A percentile compares a stretch with the other conserved stretches of the same genome.
Evolutionary conservation across 2,329 filamentous ascomycete genomes (phyloP).

Genomic region (Colletotrichum sp.): DNA sequence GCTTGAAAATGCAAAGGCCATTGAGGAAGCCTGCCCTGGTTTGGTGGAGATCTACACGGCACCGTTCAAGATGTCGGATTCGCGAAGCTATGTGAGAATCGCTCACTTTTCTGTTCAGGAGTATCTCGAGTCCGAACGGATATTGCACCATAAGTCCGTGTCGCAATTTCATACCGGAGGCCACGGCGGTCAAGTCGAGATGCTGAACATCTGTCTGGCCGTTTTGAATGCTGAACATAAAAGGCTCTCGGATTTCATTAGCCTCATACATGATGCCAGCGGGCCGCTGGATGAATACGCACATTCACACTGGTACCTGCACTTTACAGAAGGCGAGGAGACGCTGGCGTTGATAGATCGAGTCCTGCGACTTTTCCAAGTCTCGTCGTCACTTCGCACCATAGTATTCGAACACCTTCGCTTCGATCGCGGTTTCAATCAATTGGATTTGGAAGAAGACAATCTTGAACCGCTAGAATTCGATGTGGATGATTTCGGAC

Average conservation of each 20-base stretch:
- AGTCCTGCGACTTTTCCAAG: neutral
- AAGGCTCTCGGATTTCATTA: neutral
- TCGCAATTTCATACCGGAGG: neutral
- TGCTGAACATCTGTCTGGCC: neutral
- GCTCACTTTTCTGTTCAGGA: constrained; percentile 1
- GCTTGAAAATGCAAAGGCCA: neutral
- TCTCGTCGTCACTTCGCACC: neutral
- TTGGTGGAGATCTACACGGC: neutral
- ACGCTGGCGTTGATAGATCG: neutral
- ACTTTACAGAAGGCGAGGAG: neutral
- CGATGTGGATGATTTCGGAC: neutral
- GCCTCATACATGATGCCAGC: neutral
- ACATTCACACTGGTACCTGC: neutral
- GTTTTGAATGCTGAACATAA: neutral
- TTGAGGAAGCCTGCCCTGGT: neutral
- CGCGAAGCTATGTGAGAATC: neutral
- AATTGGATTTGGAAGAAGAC: neutral
- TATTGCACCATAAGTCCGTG: neutral
- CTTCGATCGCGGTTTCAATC: neutral
- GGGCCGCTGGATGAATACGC: neutral
- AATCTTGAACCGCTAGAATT: neutral
- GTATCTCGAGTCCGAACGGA: neutral
- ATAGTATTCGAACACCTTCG: neutral
- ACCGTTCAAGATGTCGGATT: neutral
- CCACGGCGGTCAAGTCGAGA: neutral